A percentile compares a stretch with the other conserved stretches of the same genome.
Evolutionary conservation across 2,329 filamentous ascomycete species (phyloP).

Genomic region (Trichoderma sp.): DNA sequence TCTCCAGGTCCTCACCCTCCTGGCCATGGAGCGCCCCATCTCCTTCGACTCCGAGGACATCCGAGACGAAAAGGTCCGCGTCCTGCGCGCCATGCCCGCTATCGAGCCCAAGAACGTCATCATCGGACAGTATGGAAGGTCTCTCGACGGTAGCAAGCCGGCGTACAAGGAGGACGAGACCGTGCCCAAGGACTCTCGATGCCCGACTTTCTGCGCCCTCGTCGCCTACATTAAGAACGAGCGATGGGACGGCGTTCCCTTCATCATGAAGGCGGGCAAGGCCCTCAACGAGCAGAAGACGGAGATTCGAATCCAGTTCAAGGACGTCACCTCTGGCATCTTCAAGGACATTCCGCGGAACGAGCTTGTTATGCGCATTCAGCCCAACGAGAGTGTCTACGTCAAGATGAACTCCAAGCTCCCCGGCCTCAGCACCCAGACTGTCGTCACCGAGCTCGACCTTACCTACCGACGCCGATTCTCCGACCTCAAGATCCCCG

Average conservation of each 20-base stretch:
- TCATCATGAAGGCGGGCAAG: slow-evolving; percentile 99
- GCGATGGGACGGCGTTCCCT: slow-evolving; percentile 97
- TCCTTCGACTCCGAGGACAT: slow-evolving; percentile 98
- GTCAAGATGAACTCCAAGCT: slow-evolving; percentile 99
- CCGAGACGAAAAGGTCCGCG: slow-evolving; percentile 96
- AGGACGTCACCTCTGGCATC: slow-evolving; percentile 98
- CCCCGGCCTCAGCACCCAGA: slow-evolving; percentile 98
- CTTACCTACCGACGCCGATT: slow-evolving; percentile 97
- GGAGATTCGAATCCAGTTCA: slow-evolving; percentile 98
- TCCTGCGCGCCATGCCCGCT: slow-evolving; percentile 86
- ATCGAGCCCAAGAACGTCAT: slow-evolving; percentile 99
- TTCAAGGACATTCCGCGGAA: slow-evolving; percentile 99
- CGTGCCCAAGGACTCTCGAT: slow-evolving; percentile 94
- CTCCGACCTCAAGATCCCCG: slow-evolving; percentile 98
- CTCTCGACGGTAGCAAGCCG: slow-evolving; percentile 92
- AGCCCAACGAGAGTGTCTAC: slow-evolving; percentile 99
- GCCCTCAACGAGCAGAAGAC: slow-evolving; percentile 99
- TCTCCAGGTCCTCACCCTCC: slow-evolving; percentile 90
- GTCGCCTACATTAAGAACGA: slow-evolving; percentile 99
- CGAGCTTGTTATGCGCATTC: slow-evolving; percentile 98
- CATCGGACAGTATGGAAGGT: slow-evolving; percentile 97
- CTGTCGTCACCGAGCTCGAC: slow-evolving; percentile 96
- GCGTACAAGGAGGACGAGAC: slow-evolving; percentile 99
- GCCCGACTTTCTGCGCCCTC: slow-evolving; percentile 96
- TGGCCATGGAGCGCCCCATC: slow-evolving; percentile 97